These are phyloP conservation scores for Priceomyces melissophilus DNA, from an alignment of 805 yeast genomes.

Conservation along the genomic window DNA sequence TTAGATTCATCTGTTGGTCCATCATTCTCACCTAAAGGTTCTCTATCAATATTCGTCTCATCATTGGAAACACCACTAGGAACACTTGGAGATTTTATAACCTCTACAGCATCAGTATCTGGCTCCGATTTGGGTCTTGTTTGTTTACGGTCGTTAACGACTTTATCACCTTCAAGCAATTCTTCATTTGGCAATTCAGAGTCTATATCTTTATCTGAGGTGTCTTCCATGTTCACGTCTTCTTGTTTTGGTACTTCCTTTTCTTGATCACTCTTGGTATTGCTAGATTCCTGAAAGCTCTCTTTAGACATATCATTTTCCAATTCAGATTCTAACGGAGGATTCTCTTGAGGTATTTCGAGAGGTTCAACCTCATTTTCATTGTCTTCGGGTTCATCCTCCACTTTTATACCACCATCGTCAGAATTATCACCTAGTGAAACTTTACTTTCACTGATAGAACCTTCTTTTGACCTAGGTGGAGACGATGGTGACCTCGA, in stretches of 20 bases:
- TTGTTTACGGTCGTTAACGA: too few species aligned
- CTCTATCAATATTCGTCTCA: neutral
- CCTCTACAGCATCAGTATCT: too few species aligned
- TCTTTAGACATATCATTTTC: neutral
- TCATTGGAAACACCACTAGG: too few species aligned
- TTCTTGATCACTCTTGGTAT: neutral
- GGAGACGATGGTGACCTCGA: neutral
- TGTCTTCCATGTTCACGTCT: too few species aligned
- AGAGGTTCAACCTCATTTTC: neutral
- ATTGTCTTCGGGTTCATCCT: neutral
- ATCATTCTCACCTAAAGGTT: neutral
- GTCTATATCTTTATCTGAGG: too few species aligned
- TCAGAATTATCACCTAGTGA: conserved; percentile 7
- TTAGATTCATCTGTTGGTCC: neutral
- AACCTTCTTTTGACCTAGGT: neutral
- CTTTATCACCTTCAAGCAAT: too few species aligned
- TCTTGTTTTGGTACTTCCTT: neutral
- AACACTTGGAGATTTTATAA: too few species aligned
- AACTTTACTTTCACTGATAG: neutral
- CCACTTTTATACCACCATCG: conserved; percentile 10
- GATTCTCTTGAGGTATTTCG: neutral
- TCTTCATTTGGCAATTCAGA: too few species aligned
- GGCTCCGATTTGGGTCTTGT: too few species aligned
- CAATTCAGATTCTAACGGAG: neutral
- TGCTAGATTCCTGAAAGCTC: neutral